phyloP scores from a whole-genome alignment of 331 rosid species.

The Saraca asoca region DNA sequence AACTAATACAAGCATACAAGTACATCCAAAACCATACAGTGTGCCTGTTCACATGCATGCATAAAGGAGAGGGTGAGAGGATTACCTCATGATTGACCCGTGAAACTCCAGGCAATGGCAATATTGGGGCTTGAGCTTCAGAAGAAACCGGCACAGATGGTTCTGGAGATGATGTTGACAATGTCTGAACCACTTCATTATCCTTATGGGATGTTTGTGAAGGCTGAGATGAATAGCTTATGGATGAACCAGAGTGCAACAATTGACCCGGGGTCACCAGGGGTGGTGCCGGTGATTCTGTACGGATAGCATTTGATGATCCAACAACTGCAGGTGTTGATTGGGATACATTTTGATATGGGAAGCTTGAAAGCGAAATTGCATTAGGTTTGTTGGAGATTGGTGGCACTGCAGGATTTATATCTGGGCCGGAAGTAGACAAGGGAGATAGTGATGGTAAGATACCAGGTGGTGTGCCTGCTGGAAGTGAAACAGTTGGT shows the following conservation, averaged over 20 bases:
- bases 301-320: slow-evolving; percentile 50
- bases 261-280: slow-evolving; percentile 87
- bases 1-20: slow-evolving; percentile 3
- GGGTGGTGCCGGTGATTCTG: slow-evolving; percentile 57
- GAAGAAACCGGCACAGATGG: slow-evolving; percentile 48
- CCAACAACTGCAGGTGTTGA: slow-evolving; percentile 52
- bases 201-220: slow-evolving; percentile 67
- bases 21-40: slow-evolving; percentile 21
- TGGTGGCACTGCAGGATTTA: slow-evolving; percentile 46
- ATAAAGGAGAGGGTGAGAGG: not conserved
- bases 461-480: slow-evolving; percentile 42
- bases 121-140: slow-evolving; percentile 77
- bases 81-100: slow-evolving; percentile 58
- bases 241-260: slow-evolving; percentile 65
- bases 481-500: slow-evolving; percentile 45
- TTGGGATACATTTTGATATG: slow-evolving; percentile 64
- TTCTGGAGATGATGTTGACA: slow-evolving; percentile 54
- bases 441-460: slow-evolving; percentile 53
- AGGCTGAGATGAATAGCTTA: slow-evolving; percentile 55
- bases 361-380: slow-evolving; percentile 51
- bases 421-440: slow-evolving; percentile 48
- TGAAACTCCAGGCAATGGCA: slow-evolving; percentile 70
- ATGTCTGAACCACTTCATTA: slow-evolving; percentile 74
- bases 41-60: not conserved
- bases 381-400: slow-evolving; percentile 54